These are phyloP conservation scores for Salix caprea DNA, from an alignment of 345 rosid genomes.

Conservation along the genomic window DNA sequence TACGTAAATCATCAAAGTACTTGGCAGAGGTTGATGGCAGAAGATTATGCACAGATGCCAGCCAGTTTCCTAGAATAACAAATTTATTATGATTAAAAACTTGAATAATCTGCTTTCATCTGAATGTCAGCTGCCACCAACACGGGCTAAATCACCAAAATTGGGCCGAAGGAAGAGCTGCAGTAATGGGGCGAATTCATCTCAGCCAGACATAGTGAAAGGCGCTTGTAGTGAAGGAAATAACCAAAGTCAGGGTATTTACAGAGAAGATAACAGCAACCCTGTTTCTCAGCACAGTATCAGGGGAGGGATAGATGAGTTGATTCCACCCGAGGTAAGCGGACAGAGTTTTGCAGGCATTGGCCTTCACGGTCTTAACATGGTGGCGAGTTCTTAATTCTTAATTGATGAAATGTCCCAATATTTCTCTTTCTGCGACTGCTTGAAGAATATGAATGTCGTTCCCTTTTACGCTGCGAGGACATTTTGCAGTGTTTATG, in stretches of 20 bases:
- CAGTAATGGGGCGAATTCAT: conserved; percentile 12
- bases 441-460: conserved; percentile 31
- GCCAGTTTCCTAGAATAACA: neutral
- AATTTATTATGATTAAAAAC: neutral
- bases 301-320: conserved; percentile 26
- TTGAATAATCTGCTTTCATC: neutral
- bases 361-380: conserved; percentile 21
- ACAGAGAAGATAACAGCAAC: conserved; percentile 17
- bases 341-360: conserved; percentile 28
- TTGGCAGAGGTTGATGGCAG: neutral
- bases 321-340: conserved; percentile 22
- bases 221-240: conserved; percentile 11
- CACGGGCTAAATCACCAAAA: conserved; percentile 38
- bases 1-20: neutral
- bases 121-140: conserved; percentile 29
- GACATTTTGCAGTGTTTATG: conserved; percentile 27
- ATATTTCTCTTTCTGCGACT: conserved; percentile 18
- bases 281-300: conserved; percentile 9
- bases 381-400: conserved; percentile 31
- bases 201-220: conserved; percentile 9
- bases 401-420: conserved; percentile 24
- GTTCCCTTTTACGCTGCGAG: conserved; percentile 24
- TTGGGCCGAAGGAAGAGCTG: conserved; percentile 31
- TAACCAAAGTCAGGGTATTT: conserved; percentile 11
- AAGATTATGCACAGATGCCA: neutral